Evolutionary conservation across 345 rosid species (phyloP).

Genomic region (Barbarea vulgaris): DNA sequence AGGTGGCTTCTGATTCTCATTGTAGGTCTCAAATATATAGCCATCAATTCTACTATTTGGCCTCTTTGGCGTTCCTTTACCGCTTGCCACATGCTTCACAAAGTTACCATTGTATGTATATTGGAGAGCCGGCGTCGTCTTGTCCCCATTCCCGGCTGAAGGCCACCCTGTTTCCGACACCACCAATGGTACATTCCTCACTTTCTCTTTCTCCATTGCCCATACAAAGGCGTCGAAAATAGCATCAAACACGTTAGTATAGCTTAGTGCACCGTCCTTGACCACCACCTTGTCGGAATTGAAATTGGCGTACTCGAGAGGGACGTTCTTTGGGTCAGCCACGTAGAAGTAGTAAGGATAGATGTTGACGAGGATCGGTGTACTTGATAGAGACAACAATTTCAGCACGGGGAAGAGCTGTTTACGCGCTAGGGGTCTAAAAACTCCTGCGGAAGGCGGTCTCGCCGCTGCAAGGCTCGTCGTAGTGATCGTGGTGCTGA

Average conservation of each 20-base stretch:
- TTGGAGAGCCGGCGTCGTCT: neutral
- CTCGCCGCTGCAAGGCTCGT: conserved; percentile 22
- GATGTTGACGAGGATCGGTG: conserved; percentile 42
- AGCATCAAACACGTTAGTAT: neutral
- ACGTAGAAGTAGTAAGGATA: conserved; percentile 47
- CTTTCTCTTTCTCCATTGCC: conserved; percentile 5
- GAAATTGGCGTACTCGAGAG: conserved; percentile 7
- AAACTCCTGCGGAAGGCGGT: conserved; percentile 47
- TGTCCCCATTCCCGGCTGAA: neutral
- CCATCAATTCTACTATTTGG: conserved; percentile 1
- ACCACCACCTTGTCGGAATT: neutral
- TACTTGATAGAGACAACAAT: neutral
- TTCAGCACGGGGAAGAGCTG: conserved; percentile 32
- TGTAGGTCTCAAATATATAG: neutral
- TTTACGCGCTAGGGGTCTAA: neutral
- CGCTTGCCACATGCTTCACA: neutral
- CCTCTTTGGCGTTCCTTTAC: neutral
- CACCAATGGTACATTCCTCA: neutral
- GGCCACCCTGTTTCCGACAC: neutral
- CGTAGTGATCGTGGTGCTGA: conserved; percentile 35
- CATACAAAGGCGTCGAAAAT: neutral
- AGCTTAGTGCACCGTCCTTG: neutral
- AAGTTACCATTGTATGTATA: neutral
- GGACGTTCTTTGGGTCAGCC: neutral
- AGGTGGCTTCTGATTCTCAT: neutral